phyloP scores from a whole-genome alignment of 225 moss, liverwort and hornwort species.

The Bryoerythrophyllum caledonicum region DNA sequence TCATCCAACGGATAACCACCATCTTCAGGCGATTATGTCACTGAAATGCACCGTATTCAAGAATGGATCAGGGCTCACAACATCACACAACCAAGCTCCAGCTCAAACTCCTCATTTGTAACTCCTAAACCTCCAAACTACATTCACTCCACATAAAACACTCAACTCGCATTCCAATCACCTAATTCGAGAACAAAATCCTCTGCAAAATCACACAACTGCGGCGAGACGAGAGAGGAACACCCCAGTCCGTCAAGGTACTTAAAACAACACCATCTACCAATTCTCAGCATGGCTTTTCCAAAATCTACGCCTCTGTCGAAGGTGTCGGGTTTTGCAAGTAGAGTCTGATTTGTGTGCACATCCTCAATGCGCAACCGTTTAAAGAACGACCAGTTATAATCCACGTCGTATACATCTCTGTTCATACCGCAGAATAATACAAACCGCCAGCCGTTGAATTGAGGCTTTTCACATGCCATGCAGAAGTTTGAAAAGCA shows the following conservation, averaged over 20 bases:
- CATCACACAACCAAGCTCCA: not conserved
- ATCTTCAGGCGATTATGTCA: not conserved
- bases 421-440: not conserved
- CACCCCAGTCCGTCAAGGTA: not conserved
- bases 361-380: not conserved
- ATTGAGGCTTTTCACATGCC: not conserved
- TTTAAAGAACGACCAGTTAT: not conserved
- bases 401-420: not conserved
- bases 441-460: too few relatives aligned
- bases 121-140: not conserved
- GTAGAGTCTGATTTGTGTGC: not conserved
- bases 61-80: not conserved
- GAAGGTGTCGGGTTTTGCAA: not conserved
- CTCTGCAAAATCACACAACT: not conserved
- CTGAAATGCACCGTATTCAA: too few relatives aligned
- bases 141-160: not conserved
- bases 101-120: not conserved
- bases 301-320: not conserved
- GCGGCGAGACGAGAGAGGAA: not conserved
- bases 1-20: not conserved
- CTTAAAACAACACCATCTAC: not conserved
- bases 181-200: not conserved
- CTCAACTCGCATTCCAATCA: not conserved
- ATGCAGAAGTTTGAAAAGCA: not conserved
- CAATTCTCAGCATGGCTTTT: rapidly evolving